Percentiles rank a stretch among this genome's conserved stretches.
These are phyloP conservation scores for Crotalaria pallida DNA, from an alignment of 306 rosid species.

Conservation along the genomic window DNA sequence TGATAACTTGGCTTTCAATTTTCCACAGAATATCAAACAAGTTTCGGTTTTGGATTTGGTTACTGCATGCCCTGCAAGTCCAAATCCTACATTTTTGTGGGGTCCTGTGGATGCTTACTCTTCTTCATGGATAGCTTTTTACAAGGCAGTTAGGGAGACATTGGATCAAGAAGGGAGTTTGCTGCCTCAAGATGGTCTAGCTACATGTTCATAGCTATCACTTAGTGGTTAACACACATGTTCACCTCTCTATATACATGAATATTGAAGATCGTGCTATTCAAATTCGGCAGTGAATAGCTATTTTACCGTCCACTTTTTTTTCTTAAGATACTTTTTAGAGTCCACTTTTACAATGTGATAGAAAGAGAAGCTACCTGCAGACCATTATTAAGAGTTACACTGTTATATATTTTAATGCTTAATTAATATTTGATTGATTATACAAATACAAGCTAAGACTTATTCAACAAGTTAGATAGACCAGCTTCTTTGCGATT, in stretches of 20 bases:
- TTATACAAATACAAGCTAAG: too few species aligned
- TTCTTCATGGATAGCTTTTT: constrained; percentile 77
- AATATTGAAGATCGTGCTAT: too few species aligned
- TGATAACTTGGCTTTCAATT: constrained; percentile 86
- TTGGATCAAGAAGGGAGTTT: constrained; percentile 50
- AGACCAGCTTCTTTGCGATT: neutral
- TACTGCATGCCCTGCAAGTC: constrained; percentile 75
- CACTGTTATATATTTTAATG: too few species aligned
- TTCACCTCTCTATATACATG: too few species aligned
- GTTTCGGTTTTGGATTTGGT: constrained; percentile 84
- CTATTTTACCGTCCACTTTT: too few species aligned
- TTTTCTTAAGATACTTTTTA: too few species aligned
- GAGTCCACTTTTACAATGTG: neutral
- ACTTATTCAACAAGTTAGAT: neutral
- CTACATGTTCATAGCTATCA: constrained; percentile 50
- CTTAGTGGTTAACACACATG: too few species aligned
- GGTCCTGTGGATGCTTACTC: constrained; percentile 48
- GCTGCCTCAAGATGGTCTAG: constrained; percentile 65
- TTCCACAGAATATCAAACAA: constrained; percentile 59
- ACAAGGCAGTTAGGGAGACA: constrained; percentile 61
- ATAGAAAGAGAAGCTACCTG: too few species aligned
- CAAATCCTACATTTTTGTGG: constrained; percentile 82
- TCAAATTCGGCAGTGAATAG: too few species aligned
- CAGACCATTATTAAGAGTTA: too few species aligned
- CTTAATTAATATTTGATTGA: too few species aligned